Conservation (phyloP, 441 rosid genomes). For the Rhodomyrtus psidioides region DNA sequence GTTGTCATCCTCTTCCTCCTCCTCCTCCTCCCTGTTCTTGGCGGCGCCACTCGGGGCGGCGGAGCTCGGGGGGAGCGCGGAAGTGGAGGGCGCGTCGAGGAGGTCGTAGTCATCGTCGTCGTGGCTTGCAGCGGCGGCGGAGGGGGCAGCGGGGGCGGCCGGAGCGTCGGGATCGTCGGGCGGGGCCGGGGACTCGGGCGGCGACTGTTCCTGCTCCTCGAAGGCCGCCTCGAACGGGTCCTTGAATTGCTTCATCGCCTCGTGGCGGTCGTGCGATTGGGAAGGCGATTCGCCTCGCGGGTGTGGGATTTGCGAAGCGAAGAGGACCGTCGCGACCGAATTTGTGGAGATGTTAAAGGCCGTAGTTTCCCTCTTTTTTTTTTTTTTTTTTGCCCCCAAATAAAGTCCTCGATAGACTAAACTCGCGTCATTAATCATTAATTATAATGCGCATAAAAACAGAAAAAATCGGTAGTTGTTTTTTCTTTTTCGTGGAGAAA, state of each 20-base stretch:
- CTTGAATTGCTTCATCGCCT: slow-evolving; percentile 64
- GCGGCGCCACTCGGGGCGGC: not conserved
- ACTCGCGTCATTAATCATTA: no score
- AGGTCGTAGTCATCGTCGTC: slow-evolving; percentile 24
- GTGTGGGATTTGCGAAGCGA: not conserved
- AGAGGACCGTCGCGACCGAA: not conserved
- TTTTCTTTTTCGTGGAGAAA: no score
- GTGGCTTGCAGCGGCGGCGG: not conserved
- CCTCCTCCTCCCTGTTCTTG: slow-evolving; percentile 61
- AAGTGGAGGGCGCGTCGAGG: slow-evolving; percentile 12
- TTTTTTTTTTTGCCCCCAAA: not conserved
- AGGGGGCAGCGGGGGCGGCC: slow-evolving; percentile 2
- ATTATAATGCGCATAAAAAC: no score
- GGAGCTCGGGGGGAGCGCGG: slow-evolving; percentile 13
- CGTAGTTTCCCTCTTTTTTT: no score
- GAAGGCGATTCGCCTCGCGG: not conserved
- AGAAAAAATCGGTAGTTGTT: no score
- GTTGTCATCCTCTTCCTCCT: slow-evolving; percentile 85
- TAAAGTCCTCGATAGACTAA: no score
- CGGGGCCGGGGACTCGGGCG: slow-evolving; percentile 46
- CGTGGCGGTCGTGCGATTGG: not conserved
- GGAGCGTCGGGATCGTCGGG: slow-evolving; percentile 22
- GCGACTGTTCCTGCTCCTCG: slow-evolving; percentile 70
- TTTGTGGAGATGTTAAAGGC: not conserved
- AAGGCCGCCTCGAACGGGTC: slow-evolving; percentile 87